phyloP scores from a whole-genome alignment of 1,284 basidiomycete genomes.

The Apiotrichum montevideense region DNA sequence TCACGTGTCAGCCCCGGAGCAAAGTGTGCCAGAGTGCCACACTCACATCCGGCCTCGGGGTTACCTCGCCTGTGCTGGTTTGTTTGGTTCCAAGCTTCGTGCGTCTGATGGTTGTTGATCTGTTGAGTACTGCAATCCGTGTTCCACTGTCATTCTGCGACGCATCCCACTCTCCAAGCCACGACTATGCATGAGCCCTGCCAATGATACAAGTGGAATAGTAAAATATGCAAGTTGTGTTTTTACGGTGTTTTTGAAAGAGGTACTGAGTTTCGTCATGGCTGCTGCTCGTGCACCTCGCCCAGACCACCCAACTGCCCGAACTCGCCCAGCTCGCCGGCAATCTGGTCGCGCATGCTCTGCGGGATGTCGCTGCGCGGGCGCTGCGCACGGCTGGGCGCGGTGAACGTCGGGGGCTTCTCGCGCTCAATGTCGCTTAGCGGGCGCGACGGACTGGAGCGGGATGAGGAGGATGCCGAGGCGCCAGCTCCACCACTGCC shows the following conservation, averaged over 20 bases:
- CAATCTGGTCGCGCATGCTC: neutral
- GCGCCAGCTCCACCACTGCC: neutral
- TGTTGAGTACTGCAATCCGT: slow-evolving; percentile 17
- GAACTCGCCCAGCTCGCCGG: neutral
- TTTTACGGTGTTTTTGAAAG: no score
- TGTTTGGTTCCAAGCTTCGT: no score
- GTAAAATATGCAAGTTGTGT: neutral
- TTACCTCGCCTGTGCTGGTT: no score
- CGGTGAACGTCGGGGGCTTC: neutral
- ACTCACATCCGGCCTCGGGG: no score
- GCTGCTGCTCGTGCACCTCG: no score
- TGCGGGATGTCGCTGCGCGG: slow-evolving; percentile 1
- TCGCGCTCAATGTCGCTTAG: slow-evolving; percentile 3
- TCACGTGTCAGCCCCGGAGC: no score
- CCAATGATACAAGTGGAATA: neutral
- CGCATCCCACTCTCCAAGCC: neutral
- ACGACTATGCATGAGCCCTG: neutral
- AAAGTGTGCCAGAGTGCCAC: no score
- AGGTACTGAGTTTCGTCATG: no score
- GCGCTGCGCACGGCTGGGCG: neutral
- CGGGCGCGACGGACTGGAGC: neutral
- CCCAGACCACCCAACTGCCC: no score
- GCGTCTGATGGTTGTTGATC: no score
- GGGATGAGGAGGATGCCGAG: neutral
- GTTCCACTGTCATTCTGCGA: slow-evolving; percentile 6